A percentile compares a stretch with the other conserved stretches of the same genome.
Evolutionary conservation across 352 stramenopile genomes (phyloP).

Genomic region (Phytophthora citricola): DNA sequence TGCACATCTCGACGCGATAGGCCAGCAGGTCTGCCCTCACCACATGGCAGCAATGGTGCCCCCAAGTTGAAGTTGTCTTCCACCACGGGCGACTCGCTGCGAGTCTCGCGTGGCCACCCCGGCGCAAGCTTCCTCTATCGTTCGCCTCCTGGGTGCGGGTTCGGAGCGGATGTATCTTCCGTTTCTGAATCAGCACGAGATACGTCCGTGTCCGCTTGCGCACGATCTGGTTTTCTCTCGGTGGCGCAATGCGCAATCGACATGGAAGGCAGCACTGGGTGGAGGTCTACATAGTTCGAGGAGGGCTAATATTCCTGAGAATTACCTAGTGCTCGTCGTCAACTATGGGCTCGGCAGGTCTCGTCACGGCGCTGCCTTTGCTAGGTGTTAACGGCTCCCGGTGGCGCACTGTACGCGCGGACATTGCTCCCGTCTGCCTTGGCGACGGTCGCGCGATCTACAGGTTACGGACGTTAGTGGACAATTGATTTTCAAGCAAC

Average conservation of each 20-base stretch:
- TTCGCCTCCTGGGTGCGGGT: slow-evolving; percentile 8
- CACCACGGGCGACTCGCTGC: background rate
- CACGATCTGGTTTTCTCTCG: slow-evolving; percentile 5
- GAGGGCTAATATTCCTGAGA: background rate
- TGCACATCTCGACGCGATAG: slow-evolving; percentile 28
- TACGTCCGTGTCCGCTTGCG: slow-evolving; percentile 4
- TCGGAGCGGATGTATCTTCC: background rate
- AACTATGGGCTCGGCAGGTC: slow-evolving; percentile 25
- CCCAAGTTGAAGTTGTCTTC: slow-evolving; percentile 33
- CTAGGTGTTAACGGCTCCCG: slow-evolving; percentile 5
- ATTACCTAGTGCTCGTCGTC: slow-evolving; percentile 23
- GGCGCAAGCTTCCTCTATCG: slow-evolving; percentile 9
- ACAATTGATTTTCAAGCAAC: background rate
- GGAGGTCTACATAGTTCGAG: too few relatives aligned
- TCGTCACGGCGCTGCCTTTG: slow-evolving; percentile 24
- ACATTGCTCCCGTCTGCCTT: slow-evolving; percentile 23
- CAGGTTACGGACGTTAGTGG: slow-evolving; percentile 19
- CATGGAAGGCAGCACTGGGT: too few relatives aligned
- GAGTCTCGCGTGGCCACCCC: too few relatives aligned
- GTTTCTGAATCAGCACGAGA: slow-evolving; percentile 22
- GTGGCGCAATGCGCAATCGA: background rate
- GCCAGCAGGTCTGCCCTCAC: slow-evolving; percentile 24
- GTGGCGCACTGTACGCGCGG: slow-evolving; percentile 7
- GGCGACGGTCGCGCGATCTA: slow-evolving; percentile 34
- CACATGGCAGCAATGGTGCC: slow-evolving; percentile 3